These are phyloP conservation scores for Euclidium syriacum DNA, from an alignment of 345 rosid genomes.

Conservation along the genomic window DNA sequence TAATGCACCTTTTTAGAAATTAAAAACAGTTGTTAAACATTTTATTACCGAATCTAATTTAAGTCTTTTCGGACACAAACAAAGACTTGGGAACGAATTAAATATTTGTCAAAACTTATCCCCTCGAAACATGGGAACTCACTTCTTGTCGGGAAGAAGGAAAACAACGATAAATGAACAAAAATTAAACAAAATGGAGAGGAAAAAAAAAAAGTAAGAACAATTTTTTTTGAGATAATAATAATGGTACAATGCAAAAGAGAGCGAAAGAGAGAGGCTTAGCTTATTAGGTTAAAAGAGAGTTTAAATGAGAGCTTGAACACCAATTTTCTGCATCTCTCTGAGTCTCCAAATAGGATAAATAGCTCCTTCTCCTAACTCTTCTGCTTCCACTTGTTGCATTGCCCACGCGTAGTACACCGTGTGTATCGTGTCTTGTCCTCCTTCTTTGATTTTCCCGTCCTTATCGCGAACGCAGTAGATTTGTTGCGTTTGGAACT, in stretches of 20 bases:
- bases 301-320: constrained; percentile 65
- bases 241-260: constrained; percentile 8
- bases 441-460: constrained; percentile 81
- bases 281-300: background rate
- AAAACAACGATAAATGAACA: too few relatives aligned
- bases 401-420: constrained; percentile 89
- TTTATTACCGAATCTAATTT: too few relatives aligned
- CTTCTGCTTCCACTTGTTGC: constrained; percentile 85
- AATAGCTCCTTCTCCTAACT: constrained; percentile 76
- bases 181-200: too few relatives aligned
- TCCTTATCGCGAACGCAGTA: constrained; percentile 68
- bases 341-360: constrained; percentile 90
- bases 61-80: too few relatives aligned
- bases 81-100: background rate
- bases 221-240: background rate
- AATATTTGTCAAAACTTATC: constrained; percentile 22
- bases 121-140: constrained; percentile 7
- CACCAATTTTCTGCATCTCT: constrained; percentile 66
- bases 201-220: background rate
- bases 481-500: constrained; percentile 91
- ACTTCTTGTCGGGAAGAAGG: too few relatives aligned
- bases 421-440: constrained; percentile 85
- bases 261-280: constrained; percentile 2
- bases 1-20: too few relatives aligned
- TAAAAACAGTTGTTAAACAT: too few relatives aligned